Evolutionary conservation across 2,329 filamentous ascomycete species (phyloP).

Genomic region (Aphanoascus verrucosus): DNA sequence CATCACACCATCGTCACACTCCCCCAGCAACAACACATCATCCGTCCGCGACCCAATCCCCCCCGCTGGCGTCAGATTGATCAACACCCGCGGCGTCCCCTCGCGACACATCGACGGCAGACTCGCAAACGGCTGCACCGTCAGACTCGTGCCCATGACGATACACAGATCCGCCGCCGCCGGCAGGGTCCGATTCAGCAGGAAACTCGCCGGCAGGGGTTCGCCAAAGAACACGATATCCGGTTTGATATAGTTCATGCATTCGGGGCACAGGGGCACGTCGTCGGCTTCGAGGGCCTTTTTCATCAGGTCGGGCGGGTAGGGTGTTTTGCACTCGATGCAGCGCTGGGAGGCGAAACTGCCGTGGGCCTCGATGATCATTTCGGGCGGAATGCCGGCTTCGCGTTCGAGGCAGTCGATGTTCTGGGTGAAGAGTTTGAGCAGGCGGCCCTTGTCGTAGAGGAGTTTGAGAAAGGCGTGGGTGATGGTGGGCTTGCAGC

Average conservation of each 20-base stretch:
- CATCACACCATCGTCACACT: slow-evolving; percentile 73
- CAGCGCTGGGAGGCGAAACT: slow-evolving; percentile 87
- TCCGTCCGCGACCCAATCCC: slow-evolving; percentile 64
- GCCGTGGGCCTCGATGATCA: slow-evolving; percentile 87
- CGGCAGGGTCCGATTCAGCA: slow-evolving; percentile 46
- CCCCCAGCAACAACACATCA: slow-evolving; percentile 72
- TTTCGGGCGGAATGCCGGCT: slow-evolving; percentile 69
- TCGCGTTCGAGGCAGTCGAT: slow-evolving; percentile 88
- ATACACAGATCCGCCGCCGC: slow-evolving; percentile 64
- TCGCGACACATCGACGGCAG: slow-evolving; percentile 56
- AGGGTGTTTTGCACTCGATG: slow-evolving; percentile 70
- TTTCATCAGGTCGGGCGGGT: slow-evolving; percentile 63
- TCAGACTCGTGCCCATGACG: slow-evolving; percentile 78
- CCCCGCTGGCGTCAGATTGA: slow-evolving; percentile 79
- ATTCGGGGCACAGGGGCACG: slow-evolving; percentile 61
- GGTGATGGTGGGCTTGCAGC: slow-evolving; percentile 76
- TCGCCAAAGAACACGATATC: slow-evolving; percentile 95
- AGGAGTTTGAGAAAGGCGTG: slow-evolving; percentile 82
- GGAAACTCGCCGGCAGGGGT: slow-evolving; percentile 55
- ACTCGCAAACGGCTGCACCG: slow-evolving; percentile 78
- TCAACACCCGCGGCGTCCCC: slow-evolving; percentile 62
- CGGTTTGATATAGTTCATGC: slow-evolving; percentile 75
- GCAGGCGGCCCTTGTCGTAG: slow-evolving; percentile 59
- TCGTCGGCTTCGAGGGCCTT: slow-evolving; percentile 54
- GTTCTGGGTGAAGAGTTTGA: slow-evolving; percentile 92